Base-by-base conservation (phyloP, 306 rosid species). In the Lithocarpus polystachyus region DNA sequence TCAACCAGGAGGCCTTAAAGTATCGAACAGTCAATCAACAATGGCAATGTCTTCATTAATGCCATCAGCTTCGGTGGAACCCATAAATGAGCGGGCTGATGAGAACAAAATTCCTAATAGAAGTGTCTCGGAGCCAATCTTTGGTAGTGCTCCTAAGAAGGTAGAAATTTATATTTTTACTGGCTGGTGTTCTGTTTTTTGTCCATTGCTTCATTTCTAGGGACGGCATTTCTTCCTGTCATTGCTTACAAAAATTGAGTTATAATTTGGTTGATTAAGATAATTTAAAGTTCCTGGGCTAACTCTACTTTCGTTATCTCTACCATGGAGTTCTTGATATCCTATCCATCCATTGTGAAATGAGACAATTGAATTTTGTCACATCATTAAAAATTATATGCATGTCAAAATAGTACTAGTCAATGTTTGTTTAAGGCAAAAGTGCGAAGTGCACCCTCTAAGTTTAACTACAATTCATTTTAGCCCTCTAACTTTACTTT, bases 101-200 rank as follows among this genome's bases (percentile, higher is more conserved):
- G 92, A 85, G 77, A 83, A 86, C 83, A 89, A 59, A 62, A 84
- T 71, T 84, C 89, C 78, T 79, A 92, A 83, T 79, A 90, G 97
- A 89, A 94, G 98, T 86, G 89, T 92, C 81, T 94, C 98, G 23
- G 98, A 94, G 88, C 97, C 97, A 53, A 97, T 86, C 74, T 79
- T 94, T 81, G 92, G 97, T 76, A 88, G 98, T 83, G 78, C 43
- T 79, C 95, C 94, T 31, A 85, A 87, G 82, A 92, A 92, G 92
- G 97, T 92, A 77, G 74, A 91, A 67, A 17, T 67, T 33, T 19
- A 35, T 19, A 12, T 67, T 33, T 67, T 28, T 33, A 28, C 24
- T 1, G 37, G 72, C 26, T 2, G 20, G 51, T 35, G 52, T 64
- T 29, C 24, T 67, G 51, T 14, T 67, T 67, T 67, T 15, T 40